Percentiles rank a stretch among this genome's conserved stretches.
These are phyloP conservation scores for Colletotrichum liriopes DNA, from an alignment of 2,329 filamentous ascomycete genomes.

Conservation along the genomic window DNA sequence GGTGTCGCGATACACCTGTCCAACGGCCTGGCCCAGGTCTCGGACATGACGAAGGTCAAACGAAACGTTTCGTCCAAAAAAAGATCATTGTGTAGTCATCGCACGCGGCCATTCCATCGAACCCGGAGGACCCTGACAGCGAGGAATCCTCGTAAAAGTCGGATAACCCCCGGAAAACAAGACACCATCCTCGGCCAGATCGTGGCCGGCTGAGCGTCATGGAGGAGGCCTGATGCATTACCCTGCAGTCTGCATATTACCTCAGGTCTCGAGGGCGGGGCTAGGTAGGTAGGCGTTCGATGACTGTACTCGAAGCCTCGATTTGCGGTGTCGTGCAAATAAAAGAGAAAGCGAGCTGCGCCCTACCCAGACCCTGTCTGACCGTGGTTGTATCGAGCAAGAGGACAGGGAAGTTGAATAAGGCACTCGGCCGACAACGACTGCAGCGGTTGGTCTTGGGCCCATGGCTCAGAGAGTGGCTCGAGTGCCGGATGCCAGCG, in stretches of 20 bases:
- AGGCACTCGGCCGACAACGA: conserved; percentile 24
- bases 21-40: conserved; percentile 10
- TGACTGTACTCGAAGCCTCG: conserved; percentile 3
- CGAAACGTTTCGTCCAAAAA: conserved; percentile 10
- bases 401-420: conserved; percentile 24
- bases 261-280: neutral
- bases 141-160: neutral
- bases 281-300: neutral
- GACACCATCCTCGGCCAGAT: conserved; percentile 3
- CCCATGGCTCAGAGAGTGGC: conserved; percentile 29
- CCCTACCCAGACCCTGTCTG: neutral
- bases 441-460: neutral
- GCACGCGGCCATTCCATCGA: conserved; percentile 12
- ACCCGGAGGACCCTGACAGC: neutral
- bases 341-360: conserved; percentile 18
- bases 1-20: conserved; percentile 23
- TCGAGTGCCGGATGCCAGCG: conserved; percentile 22
- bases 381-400: neutral
- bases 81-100: neutral
- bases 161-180: neutral
- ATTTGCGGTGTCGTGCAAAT: conserved; percentile 19
- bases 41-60: conserved; percentile 11
- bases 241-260: conserved; percentile 25
- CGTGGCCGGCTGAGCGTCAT: conserved; percentile 12
- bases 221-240: conserved; percentile 8